Percentiles rank a stretch among this genome's conserved stretches.
Evolutionary conservation across 2,329 filamentous ascomycete species (phyloP).

Genomic region (Arthrobotrys iridis): DNA sequence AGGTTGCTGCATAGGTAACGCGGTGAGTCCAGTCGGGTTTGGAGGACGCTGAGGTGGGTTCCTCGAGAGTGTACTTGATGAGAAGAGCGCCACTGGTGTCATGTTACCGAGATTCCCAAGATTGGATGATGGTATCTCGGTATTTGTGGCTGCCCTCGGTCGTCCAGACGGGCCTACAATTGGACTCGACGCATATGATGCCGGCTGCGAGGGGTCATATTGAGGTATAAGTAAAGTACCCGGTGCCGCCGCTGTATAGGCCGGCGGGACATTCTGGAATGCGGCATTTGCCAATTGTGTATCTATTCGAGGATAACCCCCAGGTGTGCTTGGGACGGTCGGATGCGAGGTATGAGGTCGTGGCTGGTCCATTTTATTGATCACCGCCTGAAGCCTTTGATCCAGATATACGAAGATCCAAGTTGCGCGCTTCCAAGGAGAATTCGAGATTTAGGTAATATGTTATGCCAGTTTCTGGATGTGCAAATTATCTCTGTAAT

Average conservation of each 20-base stretch:
- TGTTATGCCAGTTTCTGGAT: neutral
- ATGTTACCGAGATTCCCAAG: conserved; percentile 51
- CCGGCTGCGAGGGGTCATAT: conserved; percentile 52
- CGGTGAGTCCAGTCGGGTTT: conserved; percentile 32
- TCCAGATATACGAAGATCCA: neutral
- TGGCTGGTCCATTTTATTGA: conserved; percentile 44
- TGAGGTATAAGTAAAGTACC: conserved; percentile 47
- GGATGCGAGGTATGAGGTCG: conserved; percentile 50
- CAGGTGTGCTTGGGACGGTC: conserved; percentile 47
- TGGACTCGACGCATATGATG: conserved; percentile 53
- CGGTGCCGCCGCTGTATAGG: conserved; percentile 32
- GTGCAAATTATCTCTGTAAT: conserved; percentile 28
- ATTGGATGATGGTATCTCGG: conserved; percentile 46
- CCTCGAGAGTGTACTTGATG: conserved; percentile 40
- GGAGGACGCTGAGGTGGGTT: conserved; percentile 42
- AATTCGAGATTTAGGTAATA: neutral
- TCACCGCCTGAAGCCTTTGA: neutral
- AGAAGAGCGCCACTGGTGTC: conserved; percentile 51
- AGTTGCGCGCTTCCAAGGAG: neutral
- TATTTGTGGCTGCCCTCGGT: conserved; percentile 52
- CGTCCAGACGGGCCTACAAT: conserved; percentile 37
- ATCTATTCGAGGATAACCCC: conserved; percentile 51
- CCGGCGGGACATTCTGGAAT: conserved; percentile 42
- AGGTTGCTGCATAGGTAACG: conserved; percentile 47
- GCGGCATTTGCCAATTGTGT: conserved; percentile 41